Percentiles rank a stretch among this genome's conserved stretches.
These are phyloP conservation scores for Acacia concinna DNA, from an alignment of 331 rosid genomes.

Conservation along the genomic window DNA sequence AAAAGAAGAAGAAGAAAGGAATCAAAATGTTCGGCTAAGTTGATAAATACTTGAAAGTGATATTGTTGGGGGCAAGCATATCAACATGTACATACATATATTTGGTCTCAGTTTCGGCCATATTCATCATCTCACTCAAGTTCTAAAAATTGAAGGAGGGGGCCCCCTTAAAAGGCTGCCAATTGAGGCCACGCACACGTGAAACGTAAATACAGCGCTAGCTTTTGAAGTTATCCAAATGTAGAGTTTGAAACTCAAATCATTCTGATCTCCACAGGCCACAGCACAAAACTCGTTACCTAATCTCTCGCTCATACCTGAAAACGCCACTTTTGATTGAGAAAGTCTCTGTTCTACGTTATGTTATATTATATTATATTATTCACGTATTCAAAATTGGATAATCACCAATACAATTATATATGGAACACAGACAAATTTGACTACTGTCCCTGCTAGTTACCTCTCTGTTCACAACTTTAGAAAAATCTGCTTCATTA, in stretches of 20 bases:
- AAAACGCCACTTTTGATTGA: background rate
- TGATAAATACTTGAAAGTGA: background rate
- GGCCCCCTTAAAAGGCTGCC: background rate
- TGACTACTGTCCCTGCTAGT: background rate
- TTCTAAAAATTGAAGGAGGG: background rate
- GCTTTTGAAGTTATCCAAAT: background rate
- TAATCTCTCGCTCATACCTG: background rate
- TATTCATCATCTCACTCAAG: background rate
- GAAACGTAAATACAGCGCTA: background rate
- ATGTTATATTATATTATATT: too few relatives aligned
- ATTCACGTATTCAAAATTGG: background rate
- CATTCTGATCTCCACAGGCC: too few relatives aligned
- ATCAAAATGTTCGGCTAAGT: background rate
- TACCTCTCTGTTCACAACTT: background rate
- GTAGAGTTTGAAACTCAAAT: background rate
- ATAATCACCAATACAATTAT: background rate
- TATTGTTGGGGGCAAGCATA: background rate
- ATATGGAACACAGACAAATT: background rate
- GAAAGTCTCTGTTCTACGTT: background rate
- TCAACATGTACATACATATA: background rate
- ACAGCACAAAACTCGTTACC: background rate
- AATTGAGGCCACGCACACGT: background rate
- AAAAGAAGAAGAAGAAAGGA: too few relatives aligned
- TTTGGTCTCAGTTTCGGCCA: background rate
- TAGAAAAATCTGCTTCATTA: background rate